Base-by-base conservation (phyloP, 2,329 filamentous ascomycete genomes). In the Davidsoniella neocaledoniae region DNA sequence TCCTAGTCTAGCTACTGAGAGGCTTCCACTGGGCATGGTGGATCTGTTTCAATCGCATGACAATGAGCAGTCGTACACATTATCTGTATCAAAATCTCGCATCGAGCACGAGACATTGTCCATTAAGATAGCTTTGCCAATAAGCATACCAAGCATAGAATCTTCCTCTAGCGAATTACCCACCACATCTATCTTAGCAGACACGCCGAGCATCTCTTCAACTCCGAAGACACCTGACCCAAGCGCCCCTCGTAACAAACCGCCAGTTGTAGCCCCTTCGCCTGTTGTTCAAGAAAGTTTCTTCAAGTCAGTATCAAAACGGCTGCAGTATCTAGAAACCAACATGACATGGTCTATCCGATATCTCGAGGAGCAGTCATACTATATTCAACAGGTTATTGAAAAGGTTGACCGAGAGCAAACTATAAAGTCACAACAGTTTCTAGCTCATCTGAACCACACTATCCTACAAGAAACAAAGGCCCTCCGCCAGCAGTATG, bases 211-310 rank as follows among this genome's bases (percentile, higher is more conserved):
- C 21, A 52, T 63, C 45, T 56, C 64, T 23, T 57, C 65, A 23
- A 59, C 70, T n/a, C 38, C 47, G 25, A 47, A 41, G 16, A 29
- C 41, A 2, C 4, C 25, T 5, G 50, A 52, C 21, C 26, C 36
- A 7, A 41, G 10, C 12, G 23, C 29, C 7, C 6, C 33, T 33
- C 51, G 51, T 14, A 19, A 33, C 12, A 53, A 53, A 17, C 8
- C 43, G 5, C 21, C 38, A 2, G 4, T 23, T 1, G 61, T 71
- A 6, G 64, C 73, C 1, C 65, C 82, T 1, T 76, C 79, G 1
- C 88, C 90, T 2, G 87, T 88, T 0, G 91, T 93, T 1, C 91
- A 98, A 63, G 91, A 98, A 62, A 91, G 85, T 1, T 96, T 98
- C 65, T 98, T 95, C 73, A 96, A 96, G 63, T 86, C 87, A 3